phyloP scores from a whole-genome alignment of 306 rosid species.

The Malus fusca region DNA sequence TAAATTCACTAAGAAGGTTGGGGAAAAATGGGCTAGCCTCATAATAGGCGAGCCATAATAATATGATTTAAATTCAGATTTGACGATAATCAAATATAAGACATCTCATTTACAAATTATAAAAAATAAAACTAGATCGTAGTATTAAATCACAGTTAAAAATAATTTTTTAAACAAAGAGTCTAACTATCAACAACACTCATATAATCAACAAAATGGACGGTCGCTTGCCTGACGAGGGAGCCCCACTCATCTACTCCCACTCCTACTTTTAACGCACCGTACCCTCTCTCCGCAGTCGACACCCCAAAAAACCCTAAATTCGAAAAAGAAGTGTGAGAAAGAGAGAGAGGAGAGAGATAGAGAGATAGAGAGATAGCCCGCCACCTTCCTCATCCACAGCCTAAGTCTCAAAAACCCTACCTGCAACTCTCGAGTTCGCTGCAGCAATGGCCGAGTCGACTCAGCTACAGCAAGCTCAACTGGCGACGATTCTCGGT shows the following conservation, averaged over 20 bases:
- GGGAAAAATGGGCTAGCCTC: no score
- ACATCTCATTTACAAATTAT: rapidly evolving
- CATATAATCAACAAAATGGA: no score
- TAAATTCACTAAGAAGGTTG: no score
- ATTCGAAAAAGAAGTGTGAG: not conserved
- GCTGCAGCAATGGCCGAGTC: slow-evolving; percentile 38
- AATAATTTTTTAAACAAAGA: no score
- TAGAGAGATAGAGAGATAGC: not conserved
- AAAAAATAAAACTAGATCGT: rapidly evolving
- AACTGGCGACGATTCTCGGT: slow-evolving; percentile 78
- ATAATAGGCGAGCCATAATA: no score
- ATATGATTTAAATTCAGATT: rapidly evolving
- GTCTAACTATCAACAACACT: rapidly evolving
- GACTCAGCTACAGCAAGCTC: slow-evolving; percentile 76
- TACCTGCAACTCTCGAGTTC: not conserved
- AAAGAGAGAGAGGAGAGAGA: not conserved
- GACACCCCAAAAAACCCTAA: not conserved
- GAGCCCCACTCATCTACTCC: slow-evolving; percentile 1
- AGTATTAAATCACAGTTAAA: no score
- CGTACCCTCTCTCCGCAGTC: not conserved
- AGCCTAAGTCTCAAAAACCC: slow-evolving; percentile 18
- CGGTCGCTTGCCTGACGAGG: not conserved
- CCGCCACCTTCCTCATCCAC: not conserved
- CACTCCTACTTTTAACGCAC: not conserved
- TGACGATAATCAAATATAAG: no score